phyloP scores from a whole-genome alignment of 371 early-diverging fungal genomes.

The Dinochytrium kinnereticum region DNA sequence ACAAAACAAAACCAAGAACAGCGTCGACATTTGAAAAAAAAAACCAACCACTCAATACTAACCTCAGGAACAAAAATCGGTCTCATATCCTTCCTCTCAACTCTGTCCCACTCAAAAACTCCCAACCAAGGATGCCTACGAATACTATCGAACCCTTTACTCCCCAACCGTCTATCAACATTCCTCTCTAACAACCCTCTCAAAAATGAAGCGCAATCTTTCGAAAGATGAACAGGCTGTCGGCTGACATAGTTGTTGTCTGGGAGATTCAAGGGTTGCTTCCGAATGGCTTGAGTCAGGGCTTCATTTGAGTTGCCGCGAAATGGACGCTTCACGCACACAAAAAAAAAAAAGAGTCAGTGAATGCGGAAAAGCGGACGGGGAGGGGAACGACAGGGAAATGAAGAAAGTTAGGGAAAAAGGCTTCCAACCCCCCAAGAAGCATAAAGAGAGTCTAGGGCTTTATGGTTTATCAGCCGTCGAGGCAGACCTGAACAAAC shows the following conservation, averaged over 20 bases:
- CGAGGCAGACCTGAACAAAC: too few relatives aligned
- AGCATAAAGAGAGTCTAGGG: too few relatives aligned
- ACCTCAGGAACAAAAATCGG: slow-evolving; percentile 60
- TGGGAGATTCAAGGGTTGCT: slow-evolving; percentile 66
- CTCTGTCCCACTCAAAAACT: slow-evolving; percentile 50
- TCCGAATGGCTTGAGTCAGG: slow-evolving; percentile 67
- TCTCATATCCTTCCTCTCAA: slow-evolving; percentile 49
- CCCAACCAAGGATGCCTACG: slow-evolving; percentile 55
- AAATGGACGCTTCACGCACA: slow-evolving; percentile 77
- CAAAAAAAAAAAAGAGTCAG: too few relatives aligned
- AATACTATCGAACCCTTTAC: slow-evolving; percentile 40
- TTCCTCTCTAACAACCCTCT: slow-evolving; percentile 41
- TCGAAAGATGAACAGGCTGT: slow-evolving; percentile 28
- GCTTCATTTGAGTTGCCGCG: slow-evolving; percentile 70
- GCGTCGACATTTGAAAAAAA: neutral
- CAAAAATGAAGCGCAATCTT: slow-evolving; percentile 36
- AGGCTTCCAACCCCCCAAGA: neutral
- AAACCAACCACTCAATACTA: slow-evolving; percentile 37
- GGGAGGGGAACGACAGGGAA: too few relatives aligned
- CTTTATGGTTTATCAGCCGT: too few relatives aligned
- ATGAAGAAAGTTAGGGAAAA: neutral
- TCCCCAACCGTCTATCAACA: slow-evolving; percentile 41
- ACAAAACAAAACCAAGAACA: neutral
- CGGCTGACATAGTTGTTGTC: slow-evolving; percentile 27
- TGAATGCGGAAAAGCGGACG: too few relatives aligned